A percentile compares a stretch with the other conserved stretches of the same genome.
Evolutionary conservation across 495 filamentous ascomycete genomes (phyloP).

Genomic region (Elasticomyces elasticus): DNA sequence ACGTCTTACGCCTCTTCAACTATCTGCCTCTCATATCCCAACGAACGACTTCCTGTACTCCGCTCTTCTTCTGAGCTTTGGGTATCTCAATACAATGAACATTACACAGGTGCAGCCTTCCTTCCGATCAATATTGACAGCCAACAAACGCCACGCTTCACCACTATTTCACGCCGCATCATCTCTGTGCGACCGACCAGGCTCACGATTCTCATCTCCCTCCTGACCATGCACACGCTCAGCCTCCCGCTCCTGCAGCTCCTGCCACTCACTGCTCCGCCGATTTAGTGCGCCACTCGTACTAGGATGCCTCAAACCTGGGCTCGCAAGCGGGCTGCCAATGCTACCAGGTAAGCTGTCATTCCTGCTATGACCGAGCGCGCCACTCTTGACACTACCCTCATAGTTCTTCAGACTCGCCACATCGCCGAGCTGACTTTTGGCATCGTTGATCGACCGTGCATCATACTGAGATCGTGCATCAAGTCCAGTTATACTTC

Average conservation of each 20-base stretch:
- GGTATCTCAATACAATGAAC: too few relatives aligned
- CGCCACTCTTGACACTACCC: conserved; percentile 69
- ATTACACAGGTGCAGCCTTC: too few relatives aligned
- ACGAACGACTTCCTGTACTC: not conserved
- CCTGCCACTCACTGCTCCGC: conserved; percentile 54
- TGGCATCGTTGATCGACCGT: conserved; percentile 20
- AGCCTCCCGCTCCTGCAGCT: conserved; percentile 41
- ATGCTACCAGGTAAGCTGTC: conserved; percentile 78
- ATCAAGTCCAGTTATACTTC: conserved; percentile 17
- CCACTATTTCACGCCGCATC: too few relatives aligned
- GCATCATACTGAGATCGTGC: conserved; percentile 23
- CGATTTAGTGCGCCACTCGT: conserved; percentile 45
- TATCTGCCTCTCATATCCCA: too few relatives aligned
- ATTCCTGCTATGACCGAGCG: conserved; percentile 64
- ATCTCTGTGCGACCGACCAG: not conserved
- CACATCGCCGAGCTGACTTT: conserved; percentile 42
- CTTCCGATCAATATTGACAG: too few relatives aligned
- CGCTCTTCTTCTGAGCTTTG: too few relatives aligned
- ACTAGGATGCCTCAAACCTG: conserved; percentile 35
- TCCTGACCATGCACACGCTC: conserved; percentile 20
- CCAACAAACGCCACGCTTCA: too few relatives aligned
- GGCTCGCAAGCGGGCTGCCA: conserved; percentile 53
- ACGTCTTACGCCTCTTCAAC: not conserved
- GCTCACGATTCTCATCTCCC: conserved; percentile 13
- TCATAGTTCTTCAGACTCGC: conserved; percentile 51